Evolutionary conservation across 129 eudicot species (phyloP).

Genomic region (Kitagawia praeruptora): DNA sequence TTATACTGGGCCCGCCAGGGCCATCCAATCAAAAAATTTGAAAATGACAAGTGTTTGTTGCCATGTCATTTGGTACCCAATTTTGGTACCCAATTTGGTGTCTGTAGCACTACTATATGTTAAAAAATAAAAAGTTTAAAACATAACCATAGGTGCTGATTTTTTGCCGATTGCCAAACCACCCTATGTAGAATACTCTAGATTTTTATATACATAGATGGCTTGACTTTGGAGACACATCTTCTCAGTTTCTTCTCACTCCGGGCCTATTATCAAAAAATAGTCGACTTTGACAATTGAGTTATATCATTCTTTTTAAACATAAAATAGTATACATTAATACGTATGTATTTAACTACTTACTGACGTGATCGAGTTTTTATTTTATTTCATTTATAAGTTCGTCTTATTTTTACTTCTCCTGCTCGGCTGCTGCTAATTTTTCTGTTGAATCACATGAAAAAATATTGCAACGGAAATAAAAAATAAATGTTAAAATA

Average conservation of each 20-base stretch:
- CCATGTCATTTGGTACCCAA: no score
- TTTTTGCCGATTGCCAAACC: no score
- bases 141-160: no score
- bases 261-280: neutral
- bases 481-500: no score
- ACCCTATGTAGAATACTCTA: neutral
- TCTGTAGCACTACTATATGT: no score
- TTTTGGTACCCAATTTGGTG: no score
- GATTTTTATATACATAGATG: neutral
- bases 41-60: no score
- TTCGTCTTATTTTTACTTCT: neutral
- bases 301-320: neutral
- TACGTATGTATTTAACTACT: neutral
- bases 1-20: no score
- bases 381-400: neutral
- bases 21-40: no score
- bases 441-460: no score
- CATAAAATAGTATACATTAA: neutral
- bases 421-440: neutral
- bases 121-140: no score
- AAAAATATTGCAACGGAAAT: no score
- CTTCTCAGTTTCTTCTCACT: neutral
- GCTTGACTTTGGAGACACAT: constrained; percentile 2
- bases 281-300: neutral
- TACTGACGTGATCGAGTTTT: neutral